Evolutionary conservation across 1,284 basidiomycete species (phyloP), one percentile per base, ranked within the genome.

Genomic region (Ustilago curta): DNA sequence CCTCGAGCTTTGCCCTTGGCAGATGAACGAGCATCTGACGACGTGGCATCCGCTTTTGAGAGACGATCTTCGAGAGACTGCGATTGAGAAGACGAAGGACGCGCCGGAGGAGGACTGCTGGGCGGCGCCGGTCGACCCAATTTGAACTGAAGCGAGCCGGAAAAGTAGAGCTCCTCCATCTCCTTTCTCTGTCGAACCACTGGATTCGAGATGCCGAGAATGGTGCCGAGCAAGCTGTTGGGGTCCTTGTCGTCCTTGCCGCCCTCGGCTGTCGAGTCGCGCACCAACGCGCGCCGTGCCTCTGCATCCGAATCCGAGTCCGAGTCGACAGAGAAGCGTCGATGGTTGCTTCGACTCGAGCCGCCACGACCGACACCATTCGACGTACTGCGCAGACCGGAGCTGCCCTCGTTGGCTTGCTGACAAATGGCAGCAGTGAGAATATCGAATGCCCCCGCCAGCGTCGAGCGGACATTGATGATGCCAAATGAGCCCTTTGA

Each of bases 401-500:
- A 57, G 42, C 53, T 67, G 43, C 14, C 70, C 23, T 78, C 77
- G 21, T 76, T 77, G 39, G 82, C 70, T 43, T 80, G 73, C 71
- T 81, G 70, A 60, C 78, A 81, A 39, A 85, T 70, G 43, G 82
- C 88, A 87, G 70, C 87, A 14, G 91, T 91, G 81, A 99, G 88
- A 37, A 96, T 91, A 57, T 91, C 91, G 86, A 91, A 91, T 2
- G 95, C 96, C 4, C 95, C 95, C 0, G 91, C 91, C 59, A 98
- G 88, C 0, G 93, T 92, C 59, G 90, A 89, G 21, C 91, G 90
- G 47, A 98, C 94, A 79, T 91, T 91, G 35, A 89, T 87, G 70
- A 98, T 93, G 25, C 90, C 91, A 85, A 90, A 96, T 0, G 95
- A 95, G 2, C 93, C 93, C 52, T 89, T 90, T 0, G 94, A 94